Evolutionary conservation across 2,329 filamentous ascomycete species (phyloP).

Genomic region (Colletotrichum eleusines): DNA sequence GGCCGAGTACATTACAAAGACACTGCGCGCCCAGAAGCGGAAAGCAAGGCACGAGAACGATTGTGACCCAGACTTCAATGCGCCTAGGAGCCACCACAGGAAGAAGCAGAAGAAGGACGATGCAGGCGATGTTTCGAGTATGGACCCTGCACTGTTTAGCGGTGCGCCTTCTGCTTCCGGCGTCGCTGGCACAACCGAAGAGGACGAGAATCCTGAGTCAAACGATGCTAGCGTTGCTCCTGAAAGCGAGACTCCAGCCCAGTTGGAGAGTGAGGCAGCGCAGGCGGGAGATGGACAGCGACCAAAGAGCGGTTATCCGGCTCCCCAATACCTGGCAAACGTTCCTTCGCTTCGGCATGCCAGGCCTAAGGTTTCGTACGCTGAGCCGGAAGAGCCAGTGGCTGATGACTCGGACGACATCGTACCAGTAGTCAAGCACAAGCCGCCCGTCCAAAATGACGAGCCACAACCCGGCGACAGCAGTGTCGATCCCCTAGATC

Average conservation of each 20-base stretch:
- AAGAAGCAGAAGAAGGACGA: slow-evolving; percentile 55
- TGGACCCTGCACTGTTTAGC: slow-evolving; percentile 68
- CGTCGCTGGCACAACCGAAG: not conserved
- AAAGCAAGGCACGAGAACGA: slow-evolving; percentile 66
- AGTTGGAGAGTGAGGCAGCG: slow-evolving; percentile 23
- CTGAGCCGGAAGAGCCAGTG: slow-evolving; percentile 58
- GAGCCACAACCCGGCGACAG: slow-evolving; percentile 25
- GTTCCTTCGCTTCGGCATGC: slow-evolving; percentile 64
- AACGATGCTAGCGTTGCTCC: slow-evolving; percentile 44
- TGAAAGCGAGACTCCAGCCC: slow-evolving; percentile 39
- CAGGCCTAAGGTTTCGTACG: slow-evolving; percentile 64
- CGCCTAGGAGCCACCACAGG: slow-evolving; percentile 54
- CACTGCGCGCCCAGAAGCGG: slow-evolving; percentile 65
- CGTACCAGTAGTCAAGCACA: slow-evolving; percentile 43
- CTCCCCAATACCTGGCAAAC: slow-evolving; percentile 48
- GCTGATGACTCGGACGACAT: slow-evolving; percentile 59
- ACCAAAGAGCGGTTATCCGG: slow-evolving; percentile 1
- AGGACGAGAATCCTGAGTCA: slow-evolving; percentile 1
- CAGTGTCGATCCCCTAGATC: slow-evolving; percentile 50
- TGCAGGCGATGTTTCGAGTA: slow-evolving; percentile 48
- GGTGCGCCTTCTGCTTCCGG: not conserved
- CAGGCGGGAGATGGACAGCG: slow-evolving; percentile 2
- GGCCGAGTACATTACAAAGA: slow-evolving; percentile 68
- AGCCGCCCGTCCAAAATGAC: slow-evolving; percentile 17
- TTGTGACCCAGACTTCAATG: slow-evolving; percentile 66